Base-by-base conservation (phyloP, 805 yeast species). In the Wickerhamiella qilinensis region DNA sequence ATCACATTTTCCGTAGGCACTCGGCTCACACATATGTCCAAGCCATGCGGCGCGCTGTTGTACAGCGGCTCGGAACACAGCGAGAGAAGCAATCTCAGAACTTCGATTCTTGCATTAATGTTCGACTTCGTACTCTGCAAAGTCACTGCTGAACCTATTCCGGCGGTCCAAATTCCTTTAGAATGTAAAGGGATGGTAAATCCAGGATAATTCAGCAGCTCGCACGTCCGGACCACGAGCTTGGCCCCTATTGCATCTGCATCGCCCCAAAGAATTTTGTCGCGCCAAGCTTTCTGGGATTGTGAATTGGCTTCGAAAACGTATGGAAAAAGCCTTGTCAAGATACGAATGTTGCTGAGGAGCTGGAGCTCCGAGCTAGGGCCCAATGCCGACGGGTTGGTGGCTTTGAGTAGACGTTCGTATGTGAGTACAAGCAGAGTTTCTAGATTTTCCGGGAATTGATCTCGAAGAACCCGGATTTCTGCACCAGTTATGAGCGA, bases 141-240 rank as follows among this genome's bases (percentile, higher is more conserved):
- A 40, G 43, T 54, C 35, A 39, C 55, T 2, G 55, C 49, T 3
- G 61, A 53, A 2, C 83, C 86, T 24, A 85, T 66, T 4, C 94
- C 95, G 3, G 79, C 73, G 48, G 81, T 93, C 94, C 95, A 85
- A 1, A 78, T 62, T 6, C 30, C 20, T 11, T 41, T 18, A 9
- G 35, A 27, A 18, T 41, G 36, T 3, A 40, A 41, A 3, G 63
- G 54, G 7, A 73, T 54, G 0, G 86, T 73, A 50, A 78, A 78
- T 1, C 71, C 72, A 9, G 65, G 62, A 29, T 64, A 62, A 52
- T 76, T 77, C 32, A 77, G 53, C n/a, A 77, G 54, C 18, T 62
- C 59, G 2, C 71, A 59, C 2, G 68, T 47, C 0, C 58, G 41
- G 5, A 54, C 56, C 3, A 71, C 43, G 27, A 73, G 42, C 21